A percentile compares a stretch with the other conserved stretches of the same genome.
Evolutionary conservation across 306 rosid species (phyloP).

Genomic region (Gillenia trifoliata): DNA sequence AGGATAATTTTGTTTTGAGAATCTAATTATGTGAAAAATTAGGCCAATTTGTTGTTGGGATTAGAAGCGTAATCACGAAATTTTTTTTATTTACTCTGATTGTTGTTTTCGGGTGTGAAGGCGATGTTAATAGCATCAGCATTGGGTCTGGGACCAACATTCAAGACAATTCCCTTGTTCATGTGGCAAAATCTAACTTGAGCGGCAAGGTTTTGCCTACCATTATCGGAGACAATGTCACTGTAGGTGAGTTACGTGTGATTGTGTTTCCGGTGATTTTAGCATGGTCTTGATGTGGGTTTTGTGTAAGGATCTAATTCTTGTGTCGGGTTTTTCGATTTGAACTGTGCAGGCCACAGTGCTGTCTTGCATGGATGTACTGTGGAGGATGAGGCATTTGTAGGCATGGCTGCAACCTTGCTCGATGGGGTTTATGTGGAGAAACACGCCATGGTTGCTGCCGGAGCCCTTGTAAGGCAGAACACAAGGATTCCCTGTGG

Average conservation of each 20-base stretch:
- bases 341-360: constrained; percentile 61
- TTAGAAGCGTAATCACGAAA: neutral
- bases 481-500: constrained; percentile 89
- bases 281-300: constrained; percentile 10
- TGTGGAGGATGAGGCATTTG: constrained; percentile 94
- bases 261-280: constrained; percentile 18
- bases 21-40: neutral
- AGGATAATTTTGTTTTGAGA: neutral
- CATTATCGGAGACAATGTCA: constrained; percentile 82
- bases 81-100: constrained; percentile 14
- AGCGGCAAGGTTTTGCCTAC: constrained; percentile 91
- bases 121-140: constrained; percentile 88
- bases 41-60: neutral
- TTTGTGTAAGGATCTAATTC: constrained; percentile 16
- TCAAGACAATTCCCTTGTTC: constrained; percentile 96
- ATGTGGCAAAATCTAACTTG: constrained; percentile 81
- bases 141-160: constrained; percentile 90
- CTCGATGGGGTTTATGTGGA: constrained; percentile 90
- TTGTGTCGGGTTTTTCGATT: constrained; percentile 6
- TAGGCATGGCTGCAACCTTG: constrained; percentile 91
- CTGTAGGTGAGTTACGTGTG: constrained; percentile 66
- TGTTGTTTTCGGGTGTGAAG: constrained; percentile 26
- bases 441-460: constrained; percentile 93
- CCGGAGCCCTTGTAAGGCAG: constrained; percentile 94
- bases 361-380: constrained; percentile 93